Percentiles rank a stretch among this genome's conserved stretches.
These are phyloP conservation scores for Ophiostoma australiae DNA, from an alignment of 2,329 filamentous ascomycete species.

Conservation along the genomic window DNA sequence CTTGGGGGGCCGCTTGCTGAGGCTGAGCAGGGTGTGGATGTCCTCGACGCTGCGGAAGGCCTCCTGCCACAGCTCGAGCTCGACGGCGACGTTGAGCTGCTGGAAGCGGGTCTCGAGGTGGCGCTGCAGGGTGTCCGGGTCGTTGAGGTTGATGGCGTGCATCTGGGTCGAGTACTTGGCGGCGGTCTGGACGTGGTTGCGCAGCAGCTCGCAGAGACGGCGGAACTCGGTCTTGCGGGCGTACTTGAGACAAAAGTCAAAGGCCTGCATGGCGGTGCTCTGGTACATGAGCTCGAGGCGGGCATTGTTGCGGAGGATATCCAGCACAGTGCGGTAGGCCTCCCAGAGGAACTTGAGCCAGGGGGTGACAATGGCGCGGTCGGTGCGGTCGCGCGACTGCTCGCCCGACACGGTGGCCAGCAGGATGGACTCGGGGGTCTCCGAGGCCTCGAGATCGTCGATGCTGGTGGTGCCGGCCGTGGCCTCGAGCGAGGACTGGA, in stretches of 20 bases:
- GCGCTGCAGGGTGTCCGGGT: slow-evolving; percentile 93
- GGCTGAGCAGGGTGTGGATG: slow-evolving; percentile 92
- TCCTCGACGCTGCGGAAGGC: slow-evolving; percentile 99
- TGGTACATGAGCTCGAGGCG: slow-evolving; percentile 97
- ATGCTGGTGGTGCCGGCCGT: slow-evolving; percentile 67
- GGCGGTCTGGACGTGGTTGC: slow-evolving; percentile 97
- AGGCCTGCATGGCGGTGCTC: slow-evolving; percentile 94
- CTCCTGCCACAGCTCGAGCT: slow-evolving; percentile 98
- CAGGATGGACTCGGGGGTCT: slow-evolving; percentile 96
- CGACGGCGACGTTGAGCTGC: slow-evolving; percentile 95
- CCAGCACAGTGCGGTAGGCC: slow-evolving; percentile 95
- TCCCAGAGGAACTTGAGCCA: slow-evolving; percentile 99
- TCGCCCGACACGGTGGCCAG: slow-evolving; percentile 96
- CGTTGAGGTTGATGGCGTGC: slow-evolving; percentile 98
- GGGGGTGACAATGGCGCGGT: slow-evolving; percentile 94
- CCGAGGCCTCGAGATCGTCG: slow-evolving; percentile 92
- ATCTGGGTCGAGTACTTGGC: slow-evolving; percentile 99
- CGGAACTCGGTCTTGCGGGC: slow-evolving; percentile 98
- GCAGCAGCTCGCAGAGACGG: slow-evolving; percentile 92
- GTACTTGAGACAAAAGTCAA: slow-evolving; percentile 98
- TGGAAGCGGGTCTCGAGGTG: slow-evolving; percentile 98
- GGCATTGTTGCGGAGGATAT: slow-evolving; percentile 98
- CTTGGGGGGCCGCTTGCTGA: slow-evolving; percentile 97
- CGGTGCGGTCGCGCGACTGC: slow-evolving; percentile 93
- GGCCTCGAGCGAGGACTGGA: slow-evolving; percentile 81